Evolutionary conservation across 176 grass and related monocot species (phyloP).

Genomic region (Aegilops umbellulata): DNA sequence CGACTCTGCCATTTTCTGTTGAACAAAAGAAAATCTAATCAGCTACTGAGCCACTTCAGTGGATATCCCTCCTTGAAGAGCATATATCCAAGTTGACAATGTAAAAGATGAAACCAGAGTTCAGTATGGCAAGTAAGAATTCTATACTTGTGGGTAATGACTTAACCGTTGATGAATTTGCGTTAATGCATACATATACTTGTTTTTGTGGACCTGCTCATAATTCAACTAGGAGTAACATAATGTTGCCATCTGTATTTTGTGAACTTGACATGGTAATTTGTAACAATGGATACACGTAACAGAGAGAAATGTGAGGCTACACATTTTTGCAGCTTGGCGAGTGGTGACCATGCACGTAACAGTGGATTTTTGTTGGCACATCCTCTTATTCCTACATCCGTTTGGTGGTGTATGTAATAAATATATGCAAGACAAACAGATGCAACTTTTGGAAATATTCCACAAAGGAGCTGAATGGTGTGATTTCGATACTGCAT

Average conservation of each 20-base stretch:
- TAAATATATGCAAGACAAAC: background rate
- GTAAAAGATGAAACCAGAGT: background rate
- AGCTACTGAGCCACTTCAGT: background rate
- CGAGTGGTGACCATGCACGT: background rate
- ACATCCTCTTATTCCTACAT: background rate
- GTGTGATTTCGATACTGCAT: background rate
- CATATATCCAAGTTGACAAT: background rate
- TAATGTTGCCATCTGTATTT: background rate
- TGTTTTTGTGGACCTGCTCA: background rate
- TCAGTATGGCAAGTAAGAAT: background rate
- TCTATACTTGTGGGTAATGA: background rate
- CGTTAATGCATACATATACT: background rate
- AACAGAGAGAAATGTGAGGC: background rate
- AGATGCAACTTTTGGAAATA: background rate
- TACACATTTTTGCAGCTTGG: background rate
- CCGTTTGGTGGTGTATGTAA: background rate
- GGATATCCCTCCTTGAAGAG: background rate
- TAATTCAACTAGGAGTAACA: background rate
- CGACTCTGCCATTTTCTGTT: constrained; percentile 69
- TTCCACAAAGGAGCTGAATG: background rate
- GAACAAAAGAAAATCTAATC: background rate
- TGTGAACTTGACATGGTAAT: background rate
- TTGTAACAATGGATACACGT: background rate
- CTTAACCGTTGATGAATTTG: background rate
- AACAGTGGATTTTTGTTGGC: background rate